These are phyloP conservation scores for Fusarium cyanostomum DNA, from an alignment of 2,329 filamentous ascomycete genomes.

Conservation along the genomic window DNA sequence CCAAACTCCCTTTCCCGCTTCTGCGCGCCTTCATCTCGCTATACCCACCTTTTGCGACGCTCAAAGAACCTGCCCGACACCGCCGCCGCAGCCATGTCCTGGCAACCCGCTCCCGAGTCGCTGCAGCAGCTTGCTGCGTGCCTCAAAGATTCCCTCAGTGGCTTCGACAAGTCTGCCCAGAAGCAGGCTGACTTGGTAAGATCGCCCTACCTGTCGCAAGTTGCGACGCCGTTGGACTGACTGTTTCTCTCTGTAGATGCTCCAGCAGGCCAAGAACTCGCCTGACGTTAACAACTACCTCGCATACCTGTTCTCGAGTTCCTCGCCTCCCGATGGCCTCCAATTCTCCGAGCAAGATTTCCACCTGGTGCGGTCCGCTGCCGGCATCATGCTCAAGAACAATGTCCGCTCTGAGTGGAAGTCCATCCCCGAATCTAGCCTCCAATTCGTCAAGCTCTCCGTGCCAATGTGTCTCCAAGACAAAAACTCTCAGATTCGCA, in stretches of 20 bases:
- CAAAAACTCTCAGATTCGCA: constrained; percentile 81
- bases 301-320: constrained; percentile 84
- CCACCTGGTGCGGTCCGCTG: constrained; percentile 82
- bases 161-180: constrained; percentile 79
- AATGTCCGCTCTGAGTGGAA: constrained; percentile 82
- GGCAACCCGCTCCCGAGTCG: constrained; percentile 90
- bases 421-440: constrained; percentile 75
- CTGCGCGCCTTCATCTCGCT: constrained; percentile 26
- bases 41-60: constrained; percentile 27
- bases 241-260: constrained; percentile 72
- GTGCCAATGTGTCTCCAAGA: constrained; percentile 85
- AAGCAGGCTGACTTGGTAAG: constrained; percentile 90
- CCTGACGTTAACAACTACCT: constrained; percentile 98
- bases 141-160: constrained; percentile 91
- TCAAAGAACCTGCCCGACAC: constrained; percentile 20
- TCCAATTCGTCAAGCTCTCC: constrained; percentile 81
- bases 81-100: constrained; percentile 74
- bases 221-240: constrained; percentile 33
- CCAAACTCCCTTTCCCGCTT: constrained; percentile 22
- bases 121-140: constrained; percentile 89
- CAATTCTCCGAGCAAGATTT: constrained; percentile 69
- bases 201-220: constrained; percentile 16
- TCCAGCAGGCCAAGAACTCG: constrained; percentile 84
- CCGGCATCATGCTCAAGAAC: constrained; percentile 96
- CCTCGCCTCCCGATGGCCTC: constrained; percentile 68